phyloP scores from a whole-genome alignment of 2,329 filamentous ascomycete species.

The Dothideomycetidae sp. region DNA sequence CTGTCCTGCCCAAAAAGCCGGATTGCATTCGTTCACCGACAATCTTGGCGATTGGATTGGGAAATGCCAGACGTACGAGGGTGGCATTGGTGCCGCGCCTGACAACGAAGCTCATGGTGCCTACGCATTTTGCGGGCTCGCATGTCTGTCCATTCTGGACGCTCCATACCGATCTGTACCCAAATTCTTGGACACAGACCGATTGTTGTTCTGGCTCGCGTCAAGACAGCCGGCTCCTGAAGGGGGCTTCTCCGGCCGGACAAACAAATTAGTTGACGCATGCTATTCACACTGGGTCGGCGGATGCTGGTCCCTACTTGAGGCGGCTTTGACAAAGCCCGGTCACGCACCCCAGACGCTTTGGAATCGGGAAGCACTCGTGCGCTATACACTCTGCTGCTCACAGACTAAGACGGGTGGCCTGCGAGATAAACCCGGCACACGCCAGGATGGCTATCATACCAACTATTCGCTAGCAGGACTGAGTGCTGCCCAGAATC shows the following conservation, averaged over 20 bases:
- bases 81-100: slow-evolving; percentile 75
- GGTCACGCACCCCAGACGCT: slow-evolving; percentile 23
- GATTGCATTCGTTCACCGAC: slow-evolving; percentile 52
- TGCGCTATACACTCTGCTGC: slow-evolving; percentile 78
- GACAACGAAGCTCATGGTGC: slow-evolving; percentile 88
- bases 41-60: slow-evolving; percentile 67
- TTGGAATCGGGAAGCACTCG: slow-evolving; percentile 72
- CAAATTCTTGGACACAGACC: slow-evolving; percentile 62
- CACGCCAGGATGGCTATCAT: slow-evolving; percentile 83
- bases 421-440: slow-evolving; percentile 83
- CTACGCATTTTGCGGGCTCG: slow-evolving; percentile 89
- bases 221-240: slow-evolving; percentile 81
- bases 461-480: slow-evolving; percentile 84
- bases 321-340: slow-evolving; percentile 54
- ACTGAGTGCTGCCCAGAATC: slow-evolving; percentile 66
- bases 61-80: slow-evolving; percentile 88
- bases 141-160: slow-evolving; percentile 74
- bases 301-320: slow-evolving; percentile 81
- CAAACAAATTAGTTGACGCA: slow-evolving; percentile 94
- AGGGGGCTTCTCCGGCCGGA: slow-evolving; percentile 82
- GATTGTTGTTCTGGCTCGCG: slow-evolving; percentile 75
- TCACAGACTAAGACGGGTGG: slow-evolving; percentile 68
- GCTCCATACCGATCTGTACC: slow-evolving; percentile 60
- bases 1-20: slow-evolving; percentile 50
- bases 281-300: slow-evolving; percentile 99